Evolutionary conservation across 176 grass and related monocot species (phyloP), one percentile per base, ranked within the genome.

Genomic region (Avena sativa): DNA sequence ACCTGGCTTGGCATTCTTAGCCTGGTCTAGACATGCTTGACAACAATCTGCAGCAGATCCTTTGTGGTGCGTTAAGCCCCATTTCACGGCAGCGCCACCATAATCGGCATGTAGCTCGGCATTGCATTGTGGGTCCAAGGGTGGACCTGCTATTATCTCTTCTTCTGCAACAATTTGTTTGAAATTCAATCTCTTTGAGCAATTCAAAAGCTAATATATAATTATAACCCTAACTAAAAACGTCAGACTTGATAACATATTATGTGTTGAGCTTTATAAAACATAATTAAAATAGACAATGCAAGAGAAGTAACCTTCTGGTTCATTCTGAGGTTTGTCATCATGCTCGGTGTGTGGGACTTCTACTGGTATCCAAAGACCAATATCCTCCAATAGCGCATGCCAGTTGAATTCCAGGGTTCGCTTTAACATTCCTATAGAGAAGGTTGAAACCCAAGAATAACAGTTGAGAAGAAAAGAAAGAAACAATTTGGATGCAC

Each of bases 31-130:
- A 74, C 97, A 99, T 72, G 94, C 90, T 89, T 96, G 92, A 78
- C 97, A 99, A 85, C 97, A 99, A 80, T 90, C 94, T 74, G 97
- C 90, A 25, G 94, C 97, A 80, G 92, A 94, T 88, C 96, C 94
- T 83, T 99, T 99, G 72, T 91, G 97, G 72, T 99, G 97, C 26
- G 97, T 96, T 80, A 99, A 90, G 55, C 97, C 97, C 97, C 97
- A 99, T 92, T 81, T 94, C 81, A 99, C 89, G 81, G 97, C 97
- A 47, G 92, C 78, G 1, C 97, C 97, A 60, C 65, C 91, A 57
- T 99, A 99, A 86, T 99, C 97, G 28, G 94, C 87, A 88, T 96
- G 97, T 30, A 91, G 84, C 83, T 98, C 93, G 76, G 75, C 88
- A 71, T 94, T 87, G 83, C 96, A 98, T 92, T 90, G 93, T 59